Percentiles rank a stretch among this genome's conserved stretches.
Evolutionary conservation across 331 rosid species (phyloP).

Genomic region (Cydonia oblonga): DNA sequence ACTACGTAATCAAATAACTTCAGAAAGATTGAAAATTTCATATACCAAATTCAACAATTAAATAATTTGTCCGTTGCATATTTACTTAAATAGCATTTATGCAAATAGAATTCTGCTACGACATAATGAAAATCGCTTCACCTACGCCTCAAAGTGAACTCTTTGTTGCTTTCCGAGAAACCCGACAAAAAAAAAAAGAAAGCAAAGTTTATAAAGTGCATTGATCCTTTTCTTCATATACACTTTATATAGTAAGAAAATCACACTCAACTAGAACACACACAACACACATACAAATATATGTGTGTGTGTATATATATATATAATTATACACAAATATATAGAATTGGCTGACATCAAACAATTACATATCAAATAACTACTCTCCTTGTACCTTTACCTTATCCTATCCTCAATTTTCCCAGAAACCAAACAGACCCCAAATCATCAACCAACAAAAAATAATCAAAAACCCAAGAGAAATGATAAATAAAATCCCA

Average conservation of each 20-base stretch:
- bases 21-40: neutral
- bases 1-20: neutral
- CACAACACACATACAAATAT: neutral
- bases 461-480: neutral
- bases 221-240: conserved; percentile 10
- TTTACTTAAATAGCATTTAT: neutral
- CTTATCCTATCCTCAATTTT: neutral
- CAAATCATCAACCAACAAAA: neutral
- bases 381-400: neutral
- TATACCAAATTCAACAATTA: neutral
- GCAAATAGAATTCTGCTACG: neutral
- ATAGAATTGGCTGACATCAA: neutral
- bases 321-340: neutral
- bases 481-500: neutral
- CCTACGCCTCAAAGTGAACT: neutral
- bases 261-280: neutral
- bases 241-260: neutral
- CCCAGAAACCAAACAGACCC: neutral
- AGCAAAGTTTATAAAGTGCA: neutral
- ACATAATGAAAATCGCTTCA: neutral
- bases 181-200: too few species aligned
- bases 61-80: neutral
- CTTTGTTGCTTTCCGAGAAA: neutral
- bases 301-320: too few species aligned
- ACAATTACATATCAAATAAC: neutral